Evolutionary conservation across 1,284 basidiomycete genomes (phyloP).

Genomic region (Wolfiporia cocos): DNA sequence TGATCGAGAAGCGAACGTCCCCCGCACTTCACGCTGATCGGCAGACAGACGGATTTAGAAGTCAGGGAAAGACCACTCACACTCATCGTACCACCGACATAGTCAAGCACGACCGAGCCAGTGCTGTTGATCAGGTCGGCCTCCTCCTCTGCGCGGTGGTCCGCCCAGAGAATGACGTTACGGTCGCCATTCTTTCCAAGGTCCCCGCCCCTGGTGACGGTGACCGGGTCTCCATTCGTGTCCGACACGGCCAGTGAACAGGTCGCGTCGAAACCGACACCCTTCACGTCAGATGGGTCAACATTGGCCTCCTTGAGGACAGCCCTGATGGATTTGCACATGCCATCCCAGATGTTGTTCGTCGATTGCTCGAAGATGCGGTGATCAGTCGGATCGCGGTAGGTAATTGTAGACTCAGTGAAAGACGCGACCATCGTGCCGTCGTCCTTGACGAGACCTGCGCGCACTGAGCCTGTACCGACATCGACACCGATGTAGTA

Average conservation of each 20-base stretch:
- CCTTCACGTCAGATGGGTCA: slow-evolving; percentile 66
- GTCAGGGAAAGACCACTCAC: slow-evolving; percentile 41
- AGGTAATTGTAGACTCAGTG: slow-evolving; percentile 78
- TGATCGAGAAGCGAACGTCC: too few species aligned
- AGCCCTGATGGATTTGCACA: slow-evolving; percentile 64
- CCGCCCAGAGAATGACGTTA: slow-evolving; percentile 90
- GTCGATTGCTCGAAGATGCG: slow-evolving; percentile 96
- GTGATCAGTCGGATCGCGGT: slow-evolving; percentile 79
- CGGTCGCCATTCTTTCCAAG: slow-evolving; percentile 66
- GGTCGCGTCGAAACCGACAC: slow-evolving; percentile 95
- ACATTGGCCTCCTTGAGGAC: slow-evolving; percentile 65
- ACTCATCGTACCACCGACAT: slow-evolving; percentile 96
- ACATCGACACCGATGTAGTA: slow-evolving; percentile 74
- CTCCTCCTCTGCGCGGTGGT: slow-evolving; percentile 91
- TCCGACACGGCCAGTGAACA: slow-evolving; percentile 92
- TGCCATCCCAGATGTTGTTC: slow-evolving; percentile 80
- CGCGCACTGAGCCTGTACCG: slow-evolving; percentile 92
- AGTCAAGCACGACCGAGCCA: slow-evolving; percentile 83
- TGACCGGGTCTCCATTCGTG: slow-evolving; percentile 67
- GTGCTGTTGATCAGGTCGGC: slow-evolving; percentile 87
- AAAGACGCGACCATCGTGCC: slow-evolving; percentile 79
- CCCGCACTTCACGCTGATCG: too few species aligned
- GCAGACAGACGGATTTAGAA: too few species aligned
- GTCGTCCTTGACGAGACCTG: slow-evolving; percentile 71
- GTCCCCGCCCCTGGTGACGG: slow-evolving; percentile 68